Conservation (phyloP, 1,139 yeast species). For the Candida neerlandica region DNA sequence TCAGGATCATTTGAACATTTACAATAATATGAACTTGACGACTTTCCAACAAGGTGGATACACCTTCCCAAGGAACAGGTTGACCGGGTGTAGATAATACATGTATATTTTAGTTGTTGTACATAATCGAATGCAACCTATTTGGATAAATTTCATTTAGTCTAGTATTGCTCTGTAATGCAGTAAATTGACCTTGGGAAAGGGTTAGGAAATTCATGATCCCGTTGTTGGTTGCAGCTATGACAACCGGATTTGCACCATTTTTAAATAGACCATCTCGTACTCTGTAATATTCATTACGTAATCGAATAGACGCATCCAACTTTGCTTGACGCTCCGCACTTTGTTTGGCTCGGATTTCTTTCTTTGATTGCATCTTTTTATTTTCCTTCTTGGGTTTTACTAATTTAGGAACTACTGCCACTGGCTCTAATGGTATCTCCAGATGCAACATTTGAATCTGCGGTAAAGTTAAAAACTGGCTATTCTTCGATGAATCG, state of each 20-base stretch:
- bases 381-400: constrained; percentile 18
- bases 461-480: constrained; percentile 55
- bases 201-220: constrained; percentile 66
- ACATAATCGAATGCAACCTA: constrained; percentile 16
- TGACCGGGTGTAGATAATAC: constrained; percentile 21
- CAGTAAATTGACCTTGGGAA: constrained; percentile 54
- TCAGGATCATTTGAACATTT: constrained; percentile 61
- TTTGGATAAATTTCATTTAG: constrained; percentile 16
- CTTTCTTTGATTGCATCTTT: constrained; percentile 22
- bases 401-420: constrained; percentile 11
- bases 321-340: constrained; percentile 30
- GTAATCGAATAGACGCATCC: constrained; percentile 24
- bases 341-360: constrained; percentile 24
- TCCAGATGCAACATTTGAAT: constrained; percentile 34
- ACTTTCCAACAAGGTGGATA: constrained; percentile 71
- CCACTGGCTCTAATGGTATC: constrained; percentile 17
- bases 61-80: constrained; percentile 52
- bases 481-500: constrained; percentile 44
- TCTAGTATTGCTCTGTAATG: constrained; percentile 29
- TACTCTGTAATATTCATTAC: constrained; percentile 29
- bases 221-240: constrained; percentile 76
- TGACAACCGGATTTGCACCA: constrained; percentile 56
- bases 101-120: constrained; percentile 10
- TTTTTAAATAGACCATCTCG: constrained; percentile 32
- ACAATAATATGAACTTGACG: constrained; percentile 65